Evolutionary conservation across 2,329 filamentous ascomycete genomes (phyloP), one percentile per base, ranked within the genome.

Genomic region (Parasarocladium wereldwijsianum): DNA sequence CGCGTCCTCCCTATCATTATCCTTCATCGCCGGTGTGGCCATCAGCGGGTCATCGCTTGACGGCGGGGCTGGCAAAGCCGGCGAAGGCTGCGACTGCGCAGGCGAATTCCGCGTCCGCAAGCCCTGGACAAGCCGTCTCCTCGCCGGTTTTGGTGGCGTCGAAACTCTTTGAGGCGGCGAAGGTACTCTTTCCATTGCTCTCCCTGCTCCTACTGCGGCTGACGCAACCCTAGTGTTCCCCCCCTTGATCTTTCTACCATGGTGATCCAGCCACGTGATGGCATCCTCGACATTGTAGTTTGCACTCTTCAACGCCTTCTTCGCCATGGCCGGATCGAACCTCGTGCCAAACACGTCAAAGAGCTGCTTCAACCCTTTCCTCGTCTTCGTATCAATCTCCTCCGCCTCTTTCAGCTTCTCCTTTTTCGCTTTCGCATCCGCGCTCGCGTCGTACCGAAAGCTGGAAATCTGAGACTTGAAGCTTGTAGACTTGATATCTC

Each of bases 401-500:
- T 4, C 20, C 8, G 2, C 11, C 6, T 13, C 11, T 13, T n/a
- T n/a, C n/a, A n/a, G n/a, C n/a, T n/a, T n/a, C n/a, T n/a, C n/a
- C n/a, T n/a, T n/a, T n/a, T n/a, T n/a, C n/a, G n/a, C n/a, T n/a
- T n/a, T n/a, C 13, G 17, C 28, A 22, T 58, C 48, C 12, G 49
- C 45, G 24, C 58, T 52, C 29, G 66, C 60, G 17, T 70, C 62
- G 33, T 76, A 70, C 14, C 47, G 36, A 38, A 50, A 51, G n/a
- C 44, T 36, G 14, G 52, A 47, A 24, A 58, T 42, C 38, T 57
- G 55, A 22, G 52, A 46, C 37, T 51, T 55, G 41, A 69, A 68
- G 11, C 54, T 55, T 17, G 78, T 76, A 0, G 74, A 77, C 10
- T 64, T 70, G 13, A 72, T 76, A 22, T 73, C 73, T 24, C 65